A percentile compares a stretch with the other conserved stretches of the same genome.
phyloP scores from a whole-genome alignment of 352 stramenopile species.

The Pythium pyrilobum region DNA sequence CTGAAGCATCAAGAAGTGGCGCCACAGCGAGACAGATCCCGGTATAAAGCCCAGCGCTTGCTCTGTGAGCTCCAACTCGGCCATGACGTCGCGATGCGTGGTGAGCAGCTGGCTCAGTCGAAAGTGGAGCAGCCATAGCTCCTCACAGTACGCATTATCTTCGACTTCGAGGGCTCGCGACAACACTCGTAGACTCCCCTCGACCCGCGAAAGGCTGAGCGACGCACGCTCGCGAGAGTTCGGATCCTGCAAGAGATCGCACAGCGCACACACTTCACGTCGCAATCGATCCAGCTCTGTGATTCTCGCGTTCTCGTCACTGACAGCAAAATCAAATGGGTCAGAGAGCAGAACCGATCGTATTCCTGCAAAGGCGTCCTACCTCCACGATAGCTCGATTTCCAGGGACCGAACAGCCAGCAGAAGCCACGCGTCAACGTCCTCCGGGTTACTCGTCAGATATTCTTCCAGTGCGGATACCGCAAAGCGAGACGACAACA shows the following conservation, averaged over 20 bases:
- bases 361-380: too few relatives aligned
- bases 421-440: conserved; percentile 18
- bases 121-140: conserved; percentile 30
- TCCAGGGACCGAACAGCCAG: conserved; percentile 13
- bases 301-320: conserved; percentile 21
- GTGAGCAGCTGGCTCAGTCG: conserved; percentile 19
- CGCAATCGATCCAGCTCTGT: conserved; percentile 9
- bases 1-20: conserved; percentile 20
- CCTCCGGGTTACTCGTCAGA: conserved; percentile 6
- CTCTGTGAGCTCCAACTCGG: conserved; percentile 27
- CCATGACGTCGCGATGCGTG: conserved; percentile 7
- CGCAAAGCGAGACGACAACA: neutral
- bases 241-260: conserved; percentile 7
- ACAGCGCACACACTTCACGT: conserved; percentile 16
- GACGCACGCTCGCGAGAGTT: neutral
- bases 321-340: neutral
- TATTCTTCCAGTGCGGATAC: conserved; percentile 6
- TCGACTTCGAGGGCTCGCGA: conserved; percentile 32
- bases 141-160: conserved; percentile 31
- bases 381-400: conserved; percentile 15
- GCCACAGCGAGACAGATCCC: conserved; percentile 24
- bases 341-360: neutral
- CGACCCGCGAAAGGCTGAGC: conserved; percentile 10
- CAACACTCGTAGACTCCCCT: conserved; percentile 22
- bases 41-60: conserved; percentile 27